Evolutionary conservation across 2,329 filamentous ascomycete genomes (phyloP).

Genomic region (Eurotiales sp.): DNA sequence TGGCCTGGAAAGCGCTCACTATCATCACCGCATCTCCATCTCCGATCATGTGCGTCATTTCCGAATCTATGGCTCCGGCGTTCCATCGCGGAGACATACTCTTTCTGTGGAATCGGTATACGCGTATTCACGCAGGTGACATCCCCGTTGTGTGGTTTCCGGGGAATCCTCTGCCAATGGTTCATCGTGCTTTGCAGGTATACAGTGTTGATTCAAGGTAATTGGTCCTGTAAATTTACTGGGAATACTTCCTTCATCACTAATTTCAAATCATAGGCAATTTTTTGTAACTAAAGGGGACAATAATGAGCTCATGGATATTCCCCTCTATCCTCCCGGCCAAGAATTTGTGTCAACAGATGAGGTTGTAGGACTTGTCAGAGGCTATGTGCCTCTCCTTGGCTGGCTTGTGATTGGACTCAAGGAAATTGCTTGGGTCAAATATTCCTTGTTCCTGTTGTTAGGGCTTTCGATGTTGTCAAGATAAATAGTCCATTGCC

Average conservation of each 20-base stretch:
- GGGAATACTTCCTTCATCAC: not conserved
- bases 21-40: constrained; percentile 8
- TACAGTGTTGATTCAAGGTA: not conserved
- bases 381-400: constrained; percentile 20
- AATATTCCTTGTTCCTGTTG: not conserved
- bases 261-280: constrained; percentile 16
- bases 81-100: constrained; percentile 16
- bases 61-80: constrained; percentile 16
- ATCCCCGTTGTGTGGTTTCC: constrained; percentile 18
- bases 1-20: constrained; percentile 11
- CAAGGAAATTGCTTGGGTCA: not conserved
- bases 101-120: constrained; percentile 13
- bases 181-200: constrained; percentile 16
- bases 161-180: constrained; percentile 15
- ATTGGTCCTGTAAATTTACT: not conserved
- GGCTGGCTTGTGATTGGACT: constrained; percentile 10
- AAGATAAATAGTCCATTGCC: no score
- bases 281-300: constrained; percentile 23
- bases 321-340: constrained; percentile 19
- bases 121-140: constrained; percentile 6
- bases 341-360: constrained; percentile 16
- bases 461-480: no score
- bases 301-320: constrained; percentile 21
- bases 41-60: constrained; percentile 15
- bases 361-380: constrained; percentile 21